These are phyloP conservation scores for Ophiostoma himal-ulmi DNA, from an alignment of 2,329 filamentous ascomycete species.

Conservation along the genomic window DNA sequence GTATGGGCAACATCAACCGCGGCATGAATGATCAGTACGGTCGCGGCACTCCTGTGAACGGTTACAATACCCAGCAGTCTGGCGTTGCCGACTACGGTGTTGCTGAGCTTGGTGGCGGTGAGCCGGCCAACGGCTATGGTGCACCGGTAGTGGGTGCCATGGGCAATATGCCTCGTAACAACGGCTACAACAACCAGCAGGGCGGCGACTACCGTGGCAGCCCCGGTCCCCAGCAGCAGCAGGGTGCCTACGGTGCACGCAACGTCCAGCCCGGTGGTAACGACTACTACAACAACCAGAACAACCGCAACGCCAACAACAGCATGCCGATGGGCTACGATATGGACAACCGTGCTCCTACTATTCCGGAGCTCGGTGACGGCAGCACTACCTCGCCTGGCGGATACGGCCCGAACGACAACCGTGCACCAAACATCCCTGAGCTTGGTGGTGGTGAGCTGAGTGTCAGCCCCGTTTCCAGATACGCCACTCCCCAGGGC, in stretches of 20 bases:
- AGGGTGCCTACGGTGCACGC: constrained; percentile 15
- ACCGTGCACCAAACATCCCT: constrained; percentile 13
- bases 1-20: constrained; percentile 28
- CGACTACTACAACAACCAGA: constrained; percentile 21
- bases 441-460: constrained; percentile 8
- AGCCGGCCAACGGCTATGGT: constrained; percentile 27
- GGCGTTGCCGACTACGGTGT: constrained; percentile 33
- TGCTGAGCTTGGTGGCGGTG: constrained; percentile 23
- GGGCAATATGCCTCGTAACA: constrained; percentile 27
- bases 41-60: background rate
- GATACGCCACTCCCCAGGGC: background rate
- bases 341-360: constrained; percentile 16
- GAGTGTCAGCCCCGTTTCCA: background rate
- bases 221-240: constrained; percentile 22
- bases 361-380: background rate
- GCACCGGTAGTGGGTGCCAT: constrained; percentile 30
- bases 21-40: constrained; percentile 19
- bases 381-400: background rate
- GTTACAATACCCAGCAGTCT: constrained; percentile 25
- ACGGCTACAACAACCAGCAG: constrained; percentile 23
- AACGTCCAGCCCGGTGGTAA: constrained; percentile 10
- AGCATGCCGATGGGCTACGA: constrained; percentile 15
- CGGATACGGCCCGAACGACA: constrained; percentile 15
- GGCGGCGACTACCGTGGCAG: constrained; percentile 26
- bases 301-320: constrained; percentile 20